phyloP scores from a whole-genome alignment of 164 flowering plant genomes.

The Malania oleifera region DNA sequence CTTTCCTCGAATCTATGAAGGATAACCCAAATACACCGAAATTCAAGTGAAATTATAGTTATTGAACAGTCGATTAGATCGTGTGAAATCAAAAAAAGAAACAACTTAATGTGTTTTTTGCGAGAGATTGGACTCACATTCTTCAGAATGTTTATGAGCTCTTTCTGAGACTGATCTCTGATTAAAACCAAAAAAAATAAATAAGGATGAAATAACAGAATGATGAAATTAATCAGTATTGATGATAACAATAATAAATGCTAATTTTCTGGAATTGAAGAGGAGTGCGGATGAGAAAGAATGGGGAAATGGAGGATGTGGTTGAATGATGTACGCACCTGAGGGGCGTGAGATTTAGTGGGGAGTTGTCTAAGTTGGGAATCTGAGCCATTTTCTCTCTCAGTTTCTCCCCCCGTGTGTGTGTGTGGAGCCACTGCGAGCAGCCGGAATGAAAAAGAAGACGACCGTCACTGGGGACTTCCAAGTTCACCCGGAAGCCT shows the following conservation, averaged over 20 bases:
- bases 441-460: too few species aligned
- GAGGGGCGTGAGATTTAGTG: constrained; percentile 61
- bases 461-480: too few species aligned
- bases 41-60: background rate
- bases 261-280: background rate
- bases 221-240: background rate
- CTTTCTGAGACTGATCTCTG: constrained; percentile 91
- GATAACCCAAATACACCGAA: too few species aligned
- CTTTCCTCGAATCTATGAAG: constrained; percentile 70
- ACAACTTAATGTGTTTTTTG: too few species aligned
- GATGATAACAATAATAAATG: too few species aligned
- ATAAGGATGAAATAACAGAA: background rate
- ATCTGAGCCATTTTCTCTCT: constrained; percentile 69
- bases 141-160: constrained; percentile 68
- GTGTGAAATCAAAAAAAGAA: background rate
- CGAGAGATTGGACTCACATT: constrained; percentile 43
- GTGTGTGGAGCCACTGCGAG: too few species aligned
- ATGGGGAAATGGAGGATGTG: background rate
- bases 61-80: background rate
- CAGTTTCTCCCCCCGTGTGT: background rate
- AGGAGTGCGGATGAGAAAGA: background rate
- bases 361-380: constrained; percentile 80
- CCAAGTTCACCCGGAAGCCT: too few species aligned
- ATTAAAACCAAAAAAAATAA: background rate
- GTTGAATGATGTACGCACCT: constrained; percentile 49